These are phyloP conservation scores for Aphanomyces cochlioides DNA, from an alignment of 352 stramenopile species.

Conservation along the genomic window DNA sequence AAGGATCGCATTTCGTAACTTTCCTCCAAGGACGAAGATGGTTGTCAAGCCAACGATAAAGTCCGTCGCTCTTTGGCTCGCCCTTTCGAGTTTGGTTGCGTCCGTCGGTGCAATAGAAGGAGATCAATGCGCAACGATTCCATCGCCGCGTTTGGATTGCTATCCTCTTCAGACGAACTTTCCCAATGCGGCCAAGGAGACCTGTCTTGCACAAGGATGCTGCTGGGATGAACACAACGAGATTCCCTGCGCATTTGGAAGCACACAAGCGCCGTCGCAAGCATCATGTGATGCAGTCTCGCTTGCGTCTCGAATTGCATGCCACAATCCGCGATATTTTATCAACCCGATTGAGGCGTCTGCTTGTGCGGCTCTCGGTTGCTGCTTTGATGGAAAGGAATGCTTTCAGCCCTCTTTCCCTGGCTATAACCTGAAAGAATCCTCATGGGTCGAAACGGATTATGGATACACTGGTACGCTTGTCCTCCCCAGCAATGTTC, in stretches of 20 bases:
- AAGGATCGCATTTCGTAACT: constrained; percentile 2
- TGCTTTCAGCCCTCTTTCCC: constrained; percentile 72
- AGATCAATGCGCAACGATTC: background rate
- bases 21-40: background rate
- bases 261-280: constrained; percentile 24
- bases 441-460: constrained; percentile 52
- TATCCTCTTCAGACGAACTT: constrained; percentile 62
- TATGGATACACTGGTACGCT: constrained; percentile 58
- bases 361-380: constrained; percentile 50
- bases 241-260: constrained; percentile 64
- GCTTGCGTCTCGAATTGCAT: constrained; percentile 50
- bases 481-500: constrained; percentile 41
- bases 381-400: constrained; percentile 57
- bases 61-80: no score
- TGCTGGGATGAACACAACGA: constrained; percentile 66
- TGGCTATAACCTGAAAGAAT: constrained; percentile 54
- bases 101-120: background rate
- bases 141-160: constrained; percentile 53
- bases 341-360: background rate
- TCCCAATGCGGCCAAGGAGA: constrained; percentile 64
- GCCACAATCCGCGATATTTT: constrained; percentile 68
- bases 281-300: constrained; percentile 41
- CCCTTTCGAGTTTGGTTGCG: no score
- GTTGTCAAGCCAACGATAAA: background rate
- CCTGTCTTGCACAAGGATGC: constrained; percentile 80